phyloP scores from a whole-genome alignment of 768 basidiomycete genomes.

The Serpula lacrymans region DNA sequence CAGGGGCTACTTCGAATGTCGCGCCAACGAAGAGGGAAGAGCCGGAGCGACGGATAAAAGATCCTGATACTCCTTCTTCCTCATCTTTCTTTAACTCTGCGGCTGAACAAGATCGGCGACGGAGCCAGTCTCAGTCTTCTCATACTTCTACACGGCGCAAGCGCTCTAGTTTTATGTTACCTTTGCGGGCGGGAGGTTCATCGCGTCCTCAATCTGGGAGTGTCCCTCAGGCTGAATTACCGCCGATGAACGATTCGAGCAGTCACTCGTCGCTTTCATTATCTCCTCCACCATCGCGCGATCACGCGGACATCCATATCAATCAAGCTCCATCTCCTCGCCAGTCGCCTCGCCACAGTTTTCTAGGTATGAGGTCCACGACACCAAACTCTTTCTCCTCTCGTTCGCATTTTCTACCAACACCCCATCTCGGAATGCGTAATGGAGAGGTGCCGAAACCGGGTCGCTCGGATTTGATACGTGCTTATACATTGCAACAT shows the following conservation, averaged over 20 bases:
- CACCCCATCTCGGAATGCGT: conserved; percentile 15
- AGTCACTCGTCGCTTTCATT: conserved; percentile 16
- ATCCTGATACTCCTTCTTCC: conserved; percentile 7
- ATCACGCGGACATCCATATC: conserved; percentile 10
- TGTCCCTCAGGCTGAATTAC: conserved; percentile 16
- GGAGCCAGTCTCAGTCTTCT: conserved; percentile 24
- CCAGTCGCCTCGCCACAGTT: conserved; percentile 18
- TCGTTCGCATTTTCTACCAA: conserved; percentile 13
- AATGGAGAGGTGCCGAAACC: conserved; percentile 36
- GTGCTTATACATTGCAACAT: conserved; percentile 77
- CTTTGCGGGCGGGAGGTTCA: conserved; percentile 16
- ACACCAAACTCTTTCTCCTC: conserved; percentile 7
- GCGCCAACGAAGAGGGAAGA: conserved; percentile 20
- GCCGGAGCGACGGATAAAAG: conserved; percentile 18
- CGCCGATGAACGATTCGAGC: conserved; percentile 19
- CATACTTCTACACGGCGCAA: conserved; percentile 13
- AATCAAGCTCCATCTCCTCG: conserved; percentile 13
- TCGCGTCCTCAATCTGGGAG: conserved; percentile 8
- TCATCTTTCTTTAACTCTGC: conserved; percentile 6
- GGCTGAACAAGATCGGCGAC: conserved; percentile 2
- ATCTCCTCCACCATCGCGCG: conserved; percentile 10
- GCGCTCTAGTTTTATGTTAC: conserved; percentile 25
- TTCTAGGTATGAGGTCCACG: too few species aligned
- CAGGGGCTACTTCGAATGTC: conserved; percentile 20
- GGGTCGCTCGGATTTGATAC: conserved; percentile 52